Conservation (phyloP, 2,329 filamentous ascomycete species). For the Sporothrix protearum region DNA sequence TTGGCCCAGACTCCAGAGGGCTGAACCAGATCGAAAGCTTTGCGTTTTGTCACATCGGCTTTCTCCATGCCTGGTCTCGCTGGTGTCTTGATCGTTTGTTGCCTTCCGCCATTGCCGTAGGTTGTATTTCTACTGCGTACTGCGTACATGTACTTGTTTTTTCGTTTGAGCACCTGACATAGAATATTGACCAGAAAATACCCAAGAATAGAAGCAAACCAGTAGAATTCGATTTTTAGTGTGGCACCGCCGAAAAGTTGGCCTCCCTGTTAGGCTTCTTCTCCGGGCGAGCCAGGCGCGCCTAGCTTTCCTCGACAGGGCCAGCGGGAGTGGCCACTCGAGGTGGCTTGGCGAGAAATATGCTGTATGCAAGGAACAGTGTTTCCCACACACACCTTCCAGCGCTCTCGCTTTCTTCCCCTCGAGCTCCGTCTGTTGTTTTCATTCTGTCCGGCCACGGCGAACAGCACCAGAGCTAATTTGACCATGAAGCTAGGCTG, state of each 20-base stretch:
- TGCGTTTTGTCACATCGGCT: not conserved
- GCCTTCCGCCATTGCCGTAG: not conserved
- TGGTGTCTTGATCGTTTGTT: not conserved
- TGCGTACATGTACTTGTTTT: not conserved
- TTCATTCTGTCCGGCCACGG: not conserved
- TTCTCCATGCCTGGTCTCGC: not conserved
- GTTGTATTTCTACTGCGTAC: too few relatives aligned
- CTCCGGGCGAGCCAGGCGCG: too few relatives aligned
- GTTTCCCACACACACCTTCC: not conserved
- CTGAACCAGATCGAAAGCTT: not conserved
- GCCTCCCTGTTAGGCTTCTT: not conserved
- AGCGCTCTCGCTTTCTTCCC: not conserved
- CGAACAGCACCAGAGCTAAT: not conserved
- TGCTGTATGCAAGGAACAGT: slow-evolving; percentile 19
- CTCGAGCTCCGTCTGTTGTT: not conserved
- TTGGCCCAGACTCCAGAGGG: not conserved
- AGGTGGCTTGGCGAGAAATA: slow-evolving; percentile 14
- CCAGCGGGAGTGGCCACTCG: slow-evolving; percentile 19
- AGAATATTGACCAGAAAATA: not conserved
- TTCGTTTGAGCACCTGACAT: not conserved
- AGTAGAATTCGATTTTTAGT: not conserved
- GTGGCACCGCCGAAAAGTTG: not conserved
- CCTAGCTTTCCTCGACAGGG: not conserved
- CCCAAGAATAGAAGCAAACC: slow-evolving; percentile 13
- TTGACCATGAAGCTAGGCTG: slow-evolving; percentile 9